These are phyloP conservation scores for Pseudotulostoma volvatum DNA, from an alignment of 495 filamentous ascomycete genomes.

Conservation along the genomic window DNA sequence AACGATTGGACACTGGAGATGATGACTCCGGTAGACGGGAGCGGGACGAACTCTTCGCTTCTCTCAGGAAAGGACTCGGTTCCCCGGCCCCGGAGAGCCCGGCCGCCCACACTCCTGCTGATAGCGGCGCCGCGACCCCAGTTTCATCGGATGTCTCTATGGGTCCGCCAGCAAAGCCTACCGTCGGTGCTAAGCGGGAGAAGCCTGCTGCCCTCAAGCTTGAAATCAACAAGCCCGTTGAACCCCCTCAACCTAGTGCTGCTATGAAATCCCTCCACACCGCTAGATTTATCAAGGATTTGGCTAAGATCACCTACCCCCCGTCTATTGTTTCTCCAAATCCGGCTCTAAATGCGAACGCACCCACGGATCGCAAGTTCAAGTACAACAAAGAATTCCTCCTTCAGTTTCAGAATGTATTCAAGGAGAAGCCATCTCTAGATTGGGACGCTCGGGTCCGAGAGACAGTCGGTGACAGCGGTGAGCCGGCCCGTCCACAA, in stretches of 20 bases:
- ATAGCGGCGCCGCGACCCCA: conserved; percentile 40
- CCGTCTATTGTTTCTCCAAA: conserved; percentile 70
- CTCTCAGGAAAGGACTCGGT: conserved; percentile 40
- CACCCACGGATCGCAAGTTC: conserved; percentile 64
- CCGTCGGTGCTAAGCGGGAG: conserved; percentile 35
- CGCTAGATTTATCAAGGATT: conserved; percentile 63
- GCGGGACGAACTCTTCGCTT: conserved; percentile 33
- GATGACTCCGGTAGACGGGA: conserved; percentile 25
- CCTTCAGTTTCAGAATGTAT: conserved; percentile 88
- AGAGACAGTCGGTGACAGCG: conserved; percentile 65
- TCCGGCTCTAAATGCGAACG: conserved; percentile 64
- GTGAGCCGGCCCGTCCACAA: conserved; percentile 50
- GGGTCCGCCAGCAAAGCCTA: conserved; percentile 38
- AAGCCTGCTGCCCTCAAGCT: conserved; percentile 76
- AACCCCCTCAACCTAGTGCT: conserved; percentile 78
- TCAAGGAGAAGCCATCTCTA: conserved; percentile 83
- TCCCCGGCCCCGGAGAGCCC: conserved; percentile 29
- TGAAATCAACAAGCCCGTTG: conserved; percentile 63
- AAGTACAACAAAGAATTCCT: conserved; percentile 92
- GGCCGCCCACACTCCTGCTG: conserved; percentile 24
- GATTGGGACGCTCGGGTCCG: conserved; percentile 79
- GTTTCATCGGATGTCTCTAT: conserved; percentile 36
- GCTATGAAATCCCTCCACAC: conserved; percentile 81
- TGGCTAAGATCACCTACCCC: conserved; percentile 58
- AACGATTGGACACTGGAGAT: conserved; percentile 23